These are phyloP conservation scores for Ophiostoma ips DNA, from an alignment of 2,329 filamentous ascomycete species.

Conservation along the genomic window DNA sequence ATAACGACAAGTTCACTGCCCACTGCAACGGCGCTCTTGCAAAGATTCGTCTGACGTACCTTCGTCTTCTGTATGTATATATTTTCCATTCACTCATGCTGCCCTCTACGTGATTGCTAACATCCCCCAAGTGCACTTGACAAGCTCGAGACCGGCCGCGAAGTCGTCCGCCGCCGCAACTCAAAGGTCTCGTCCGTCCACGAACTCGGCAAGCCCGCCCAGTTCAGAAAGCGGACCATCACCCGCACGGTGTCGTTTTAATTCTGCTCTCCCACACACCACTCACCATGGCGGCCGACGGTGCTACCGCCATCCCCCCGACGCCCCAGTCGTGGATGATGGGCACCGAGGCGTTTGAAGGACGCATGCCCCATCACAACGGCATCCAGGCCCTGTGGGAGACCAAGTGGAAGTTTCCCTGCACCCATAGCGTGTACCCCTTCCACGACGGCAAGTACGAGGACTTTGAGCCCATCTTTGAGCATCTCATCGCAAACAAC, in stretches of 20 bases:
- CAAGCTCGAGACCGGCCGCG: constrained; percentile 7
- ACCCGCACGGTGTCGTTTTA: constrained; percentile 16
- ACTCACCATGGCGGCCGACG: not conserved
- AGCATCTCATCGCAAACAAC: constrained; percentile 44
- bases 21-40: constrained; percentile 28
- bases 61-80: constrained; percentile 14
- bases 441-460: constrained; percentile 58
- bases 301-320: not conserved
- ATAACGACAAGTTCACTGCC: constrained; percentile 24
- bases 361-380: constrained; percentile 40
- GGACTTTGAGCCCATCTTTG: constrained; percentile 58
- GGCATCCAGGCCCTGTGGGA: constrained; percentile 55
- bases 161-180: constrained; percentile 16
- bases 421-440: constrained; percentile 50
- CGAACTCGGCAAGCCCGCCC: constrained; percentile 12
- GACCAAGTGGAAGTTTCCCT: constrained; percentile 61
- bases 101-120: too few species aligned
- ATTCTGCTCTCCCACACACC: not conserved
- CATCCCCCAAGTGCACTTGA: constrained; percentile 12
- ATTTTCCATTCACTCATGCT: too few species aligned
- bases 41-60: constrained; percentile 33
- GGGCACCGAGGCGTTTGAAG: constrained; percentile 29
- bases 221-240: constrained; percentile 22
- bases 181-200: constrained; percentile 13
- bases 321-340: constrained; percentile 26